Base-by-base conservation (phyloP, 768 basidiomycete genomes). In the Leucocoprinus birnbaumii region DNA sequence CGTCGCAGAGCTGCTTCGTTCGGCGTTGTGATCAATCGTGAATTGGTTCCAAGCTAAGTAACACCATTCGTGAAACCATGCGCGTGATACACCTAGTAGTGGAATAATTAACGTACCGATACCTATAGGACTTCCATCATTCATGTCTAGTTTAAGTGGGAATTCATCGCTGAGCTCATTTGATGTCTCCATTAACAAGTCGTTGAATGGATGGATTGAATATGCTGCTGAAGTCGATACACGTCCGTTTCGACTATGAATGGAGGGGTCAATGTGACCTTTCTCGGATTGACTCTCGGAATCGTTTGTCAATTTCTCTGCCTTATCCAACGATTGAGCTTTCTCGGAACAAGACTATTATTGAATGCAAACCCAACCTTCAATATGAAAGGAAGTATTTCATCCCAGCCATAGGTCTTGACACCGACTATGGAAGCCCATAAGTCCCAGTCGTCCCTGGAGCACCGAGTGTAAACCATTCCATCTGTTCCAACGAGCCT, bases 371-470 rank as follows among this genome's bases (percentile, higher is more conserved):
- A 24, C 10, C 60, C 24, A 16, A 52, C 59, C 42, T 58, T 51
- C 18, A 51, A 55, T 25, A 58, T 35, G 50, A 48, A 31, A 34
- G 43, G 66, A 14, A 65, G 53, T 9, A 72, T 58, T 4, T 54
- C 59, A 9, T 71, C 59, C 71, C 72, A 73, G 5, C 63, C 65
- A 67, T 69, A 72, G 1, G 65, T 65, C 1, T 53, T 40, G 49
- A 71, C 70, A 13, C 63, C 61, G 3, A 65, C 64, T 2, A 68
- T 53, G n/a, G 34, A 44, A 9, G 69, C 68, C 56, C 61, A 68
- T 11, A 63, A 55, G 48, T 70, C 59, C 41, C 54, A 61, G 21
- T 61, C 59, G 27, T 50, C 50, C 18, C 47, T 58, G 26, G 52
- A 58, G 3, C 61, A 52, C 24, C 56, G 48, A 13, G 66, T 68